Base-by-base conservation (phyloP, 768 basidiomycete species). In the Serendipita sp. region DNA sequence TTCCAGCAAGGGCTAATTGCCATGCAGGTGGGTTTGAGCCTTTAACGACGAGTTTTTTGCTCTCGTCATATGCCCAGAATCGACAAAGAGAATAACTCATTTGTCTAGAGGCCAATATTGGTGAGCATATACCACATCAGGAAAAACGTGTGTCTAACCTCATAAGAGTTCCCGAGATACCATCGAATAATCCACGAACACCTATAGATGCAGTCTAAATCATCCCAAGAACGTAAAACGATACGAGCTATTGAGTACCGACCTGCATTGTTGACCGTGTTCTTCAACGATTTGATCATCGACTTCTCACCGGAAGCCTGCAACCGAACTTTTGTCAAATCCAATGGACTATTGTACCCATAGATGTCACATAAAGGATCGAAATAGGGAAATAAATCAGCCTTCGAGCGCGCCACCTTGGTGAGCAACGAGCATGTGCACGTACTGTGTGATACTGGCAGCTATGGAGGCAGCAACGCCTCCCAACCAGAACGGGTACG, bases 51-150 rank as follows among this genome's bases (percentile, higher is more conserved):
- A 86, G 68, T 77, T 86, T 90, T 79, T 92, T 94, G 73, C 86
- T 89, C 76, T 89, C 87, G 67, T 93, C 91, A 73, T 93, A 92
- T 15, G 88, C 89, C 83, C 89, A 92, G 77, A 92, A 94, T n/a
- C 91, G 80, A 73, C 89, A 91, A 73, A 92, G 78, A 47, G 88
- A 91, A 75, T 94, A 94, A 38, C 85, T 88, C 89, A 93, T 91
- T 75, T 95, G 92, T 34, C 53, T 54, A 54, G 10, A 16, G 13
- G 24, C 24, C 24, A 24, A 24, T 24, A 24, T 24, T 24, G 24
- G 24, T 24, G 24, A 24, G 24, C 24, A 24, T 24, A 24, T 24
- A 24, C 24, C 24, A 24, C 24, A 24, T 24, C 24, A 13, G 45
- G 18, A 13, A 46, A 24, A 24, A 24, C 24, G 24, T 24, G 24